A percentile compares a stretch with the other conserved stretches of the same genome.
phyloP scores from a whole-genome alignment of 2,329 filamentous ascomycete species.

The Orbilia brochopaga region DNA sequence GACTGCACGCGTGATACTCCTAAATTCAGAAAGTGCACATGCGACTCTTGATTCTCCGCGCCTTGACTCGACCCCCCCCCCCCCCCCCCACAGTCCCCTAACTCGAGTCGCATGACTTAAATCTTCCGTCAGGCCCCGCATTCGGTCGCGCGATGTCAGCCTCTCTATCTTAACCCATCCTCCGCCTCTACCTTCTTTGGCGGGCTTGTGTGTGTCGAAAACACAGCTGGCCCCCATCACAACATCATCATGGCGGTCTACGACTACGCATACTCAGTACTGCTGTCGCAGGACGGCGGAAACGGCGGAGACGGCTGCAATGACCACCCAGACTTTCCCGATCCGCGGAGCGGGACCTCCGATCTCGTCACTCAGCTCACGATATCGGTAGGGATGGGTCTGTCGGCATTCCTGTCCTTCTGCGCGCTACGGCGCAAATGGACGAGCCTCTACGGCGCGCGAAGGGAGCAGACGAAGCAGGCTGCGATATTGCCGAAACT shows the following conservation, averaged over 20 bases:
- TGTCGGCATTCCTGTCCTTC: conserved; percentile 75
- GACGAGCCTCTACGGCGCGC: conserved; percentile 86
- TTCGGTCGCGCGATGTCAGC: conserved; percentile 27
- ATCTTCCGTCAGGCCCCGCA: background rate
- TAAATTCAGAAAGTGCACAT: conserved; percentile 26
- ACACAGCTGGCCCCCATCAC: background rate
- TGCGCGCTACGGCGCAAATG: conserved; percentile 88
- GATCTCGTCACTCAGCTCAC: conserved; percentile 69
- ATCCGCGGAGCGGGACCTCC: conserved; percentile 56
- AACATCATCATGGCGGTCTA: conserved; percentile 35
- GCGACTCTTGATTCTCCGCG: conserved; percentile 16
- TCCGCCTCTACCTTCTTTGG: conserved; percentile 7
- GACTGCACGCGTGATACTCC: conserved; percentile 32
- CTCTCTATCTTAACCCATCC: conserved; percentile 9
- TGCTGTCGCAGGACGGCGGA: conserved; percentile 26
- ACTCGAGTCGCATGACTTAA: conserved; percentile 6
- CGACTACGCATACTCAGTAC: conserved; percentile 51
- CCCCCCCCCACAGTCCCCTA: conserved; percentile 1
- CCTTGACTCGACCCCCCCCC: conserved; percentile 5
- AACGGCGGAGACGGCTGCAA: conserved; percentile 24
- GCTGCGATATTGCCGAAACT: conserved; percentile 73
- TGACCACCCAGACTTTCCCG: conserved; percentile 54
- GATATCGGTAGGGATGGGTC: conserved; percentile 73
- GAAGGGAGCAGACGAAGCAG: conserved; percentile 72
- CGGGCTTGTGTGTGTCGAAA: conserved; percentile 6